Evolutionary conservation across 2,329 filamentous ascomycete species (phyloP), one percentile per base, ranked within the genome.

Genomic region (Clarireedia homoeocarpa): DNA sequence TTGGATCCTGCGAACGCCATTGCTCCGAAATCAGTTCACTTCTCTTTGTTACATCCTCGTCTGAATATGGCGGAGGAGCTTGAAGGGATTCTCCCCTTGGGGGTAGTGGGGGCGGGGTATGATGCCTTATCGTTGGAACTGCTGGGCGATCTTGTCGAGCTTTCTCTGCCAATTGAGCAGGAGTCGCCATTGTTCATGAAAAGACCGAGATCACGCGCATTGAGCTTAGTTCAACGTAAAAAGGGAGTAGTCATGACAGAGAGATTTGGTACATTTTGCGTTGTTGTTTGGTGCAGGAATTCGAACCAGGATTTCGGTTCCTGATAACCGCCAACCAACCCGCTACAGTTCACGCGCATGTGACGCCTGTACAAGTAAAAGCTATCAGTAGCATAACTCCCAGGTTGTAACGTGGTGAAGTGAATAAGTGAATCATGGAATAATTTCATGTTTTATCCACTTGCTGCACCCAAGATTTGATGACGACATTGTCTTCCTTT

Each of bases 1-100:
- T 61, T 36, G 68, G 68, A 59, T 70, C 68, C 34, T 62, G 51
- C n/a, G 67, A 68, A 36, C 59, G 61, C 66, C 67, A 69, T 62
- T 68, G 66, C 48, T 68, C 51, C n/a, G 67, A 67, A 44, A 68
- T 66, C 34, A 65, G 51, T 45, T 61, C 57, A 48, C 56, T 63
- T 44, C 65, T 64, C 48, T 61, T 59, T 20, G 58, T 56, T 26
- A 57, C 58, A 59, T 69, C 65, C 27, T 66, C 60, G 7, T 57
- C 51, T 9, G 62, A 62, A 27, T 68, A 68, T 54, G 67, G 61
- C 26, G 67, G 67, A 55, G 66, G 66, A 58, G 62, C 48, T 39
- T 50, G 62, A 36, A 48, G 44, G 30, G 61, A 60, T 26, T 38
- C 39, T 30, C 38, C 56, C 59, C 64, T 60, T 27, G 67, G 66